phyloP scores from a whole-genome alignment of 192 early-diverging fungal species.

The Podila clonocystis region DNA sequence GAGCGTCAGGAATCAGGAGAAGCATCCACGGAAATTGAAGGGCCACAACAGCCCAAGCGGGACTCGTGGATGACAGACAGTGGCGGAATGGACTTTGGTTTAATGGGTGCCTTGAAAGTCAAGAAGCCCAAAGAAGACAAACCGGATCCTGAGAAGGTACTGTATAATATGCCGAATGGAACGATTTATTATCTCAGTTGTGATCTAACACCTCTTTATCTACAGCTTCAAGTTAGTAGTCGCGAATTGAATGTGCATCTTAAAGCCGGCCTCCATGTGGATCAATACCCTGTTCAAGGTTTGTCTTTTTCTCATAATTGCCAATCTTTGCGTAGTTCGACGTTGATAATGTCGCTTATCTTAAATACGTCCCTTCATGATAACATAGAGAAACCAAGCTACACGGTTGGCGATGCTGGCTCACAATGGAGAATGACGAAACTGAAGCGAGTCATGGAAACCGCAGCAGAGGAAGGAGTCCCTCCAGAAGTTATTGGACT shows the following conservation, averaged over 20 bases:
- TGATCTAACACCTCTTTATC: background rate
- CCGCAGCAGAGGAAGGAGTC: conserved; percentile 72
- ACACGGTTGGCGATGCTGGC: conserved; percentile 63
- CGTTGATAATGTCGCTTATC: too few relatives aligned
- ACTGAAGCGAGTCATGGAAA: conserved; percentile 70
- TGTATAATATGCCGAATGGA: background rate
- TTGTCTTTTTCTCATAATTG: background rate
- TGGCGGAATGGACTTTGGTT: conserved; percentile 51
- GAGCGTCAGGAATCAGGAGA: background rate
- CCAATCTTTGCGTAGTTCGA: background rate
- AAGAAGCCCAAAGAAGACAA: conserved; percentile 54
- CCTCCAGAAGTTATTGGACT: conserved; percentile 71
- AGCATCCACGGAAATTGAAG: background rate
- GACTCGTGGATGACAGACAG: conserved; percentile 52
- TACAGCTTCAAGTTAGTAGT: conserved; percentile 51
- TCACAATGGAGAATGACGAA: conserved; percentile 87
- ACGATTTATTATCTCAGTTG: background rate
- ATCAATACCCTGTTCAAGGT: conserved; percentile 43
- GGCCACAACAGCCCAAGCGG: conserved; percentile 5
- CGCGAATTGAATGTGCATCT: conserved; percentile 57
- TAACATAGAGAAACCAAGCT: conserved; percentile 43
- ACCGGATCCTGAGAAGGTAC: conserved; percentile 56
- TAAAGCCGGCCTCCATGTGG: conserved; percentile 51
- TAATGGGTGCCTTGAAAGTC: conserved; percentile 48
- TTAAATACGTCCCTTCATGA: background rate